Percentiles rank a stretch among this genome's conserved stretches.
These are phyloP conservation scores for Penicillium sp. DNA, from an alignment of 2,329 filamentous ascomycete genomes.

Conservation along the genomic window DNA sequence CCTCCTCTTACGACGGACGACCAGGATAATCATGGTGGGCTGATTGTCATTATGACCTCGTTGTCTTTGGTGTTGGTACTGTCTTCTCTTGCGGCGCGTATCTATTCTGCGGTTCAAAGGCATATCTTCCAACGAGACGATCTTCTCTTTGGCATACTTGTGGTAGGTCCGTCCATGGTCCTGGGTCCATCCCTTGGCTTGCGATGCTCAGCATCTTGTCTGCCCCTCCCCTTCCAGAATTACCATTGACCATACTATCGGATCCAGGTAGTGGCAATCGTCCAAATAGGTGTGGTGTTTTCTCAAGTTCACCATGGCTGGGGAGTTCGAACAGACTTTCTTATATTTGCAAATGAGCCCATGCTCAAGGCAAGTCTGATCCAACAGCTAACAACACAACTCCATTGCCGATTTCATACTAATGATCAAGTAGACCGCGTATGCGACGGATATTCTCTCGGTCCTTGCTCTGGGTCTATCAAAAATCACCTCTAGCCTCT, in stretches of 20 bases:
- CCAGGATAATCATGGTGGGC: constrained; percentile 42
- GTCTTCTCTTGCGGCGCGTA: constrained; percentile 43
- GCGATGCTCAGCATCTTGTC: background rate
- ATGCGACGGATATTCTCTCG: constrained; percentile 18
- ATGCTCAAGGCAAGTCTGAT: constrained; percentile 10
- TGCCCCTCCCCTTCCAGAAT: background rate
- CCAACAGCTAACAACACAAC: background rate
- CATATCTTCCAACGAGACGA: constrained; percentile 39
- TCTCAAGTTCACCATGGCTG: constrained; percentile 12
- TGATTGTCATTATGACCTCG: constrained; percentile 45
- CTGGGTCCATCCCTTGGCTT: background rate
- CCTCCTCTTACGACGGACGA: constrained; percentile 43
- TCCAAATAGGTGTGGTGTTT: constrained; percentile 5
- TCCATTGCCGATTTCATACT: background rate
- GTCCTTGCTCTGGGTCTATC: constrained; percentile 18
- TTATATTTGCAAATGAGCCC: background rate
- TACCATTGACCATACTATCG: background rate
- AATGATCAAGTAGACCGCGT: constrained; percentile 7
- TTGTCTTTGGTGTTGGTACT: constrained; percentile 43
- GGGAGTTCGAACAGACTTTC: constrained; percentile 6
- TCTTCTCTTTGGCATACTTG: constrained; percentile 36
- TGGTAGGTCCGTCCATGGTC: constrained; percentile 20
- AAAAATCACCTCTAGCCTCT: constrained; percentile 19
- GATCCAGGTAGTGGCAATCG: constrained; percentile 2
- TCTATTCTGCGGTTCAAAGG: constrained; percentile 41